phyloP scores from a whole-genome alignment of 495 filamentous ascomycete genomes.

The Neurospora sp. region DNA sequence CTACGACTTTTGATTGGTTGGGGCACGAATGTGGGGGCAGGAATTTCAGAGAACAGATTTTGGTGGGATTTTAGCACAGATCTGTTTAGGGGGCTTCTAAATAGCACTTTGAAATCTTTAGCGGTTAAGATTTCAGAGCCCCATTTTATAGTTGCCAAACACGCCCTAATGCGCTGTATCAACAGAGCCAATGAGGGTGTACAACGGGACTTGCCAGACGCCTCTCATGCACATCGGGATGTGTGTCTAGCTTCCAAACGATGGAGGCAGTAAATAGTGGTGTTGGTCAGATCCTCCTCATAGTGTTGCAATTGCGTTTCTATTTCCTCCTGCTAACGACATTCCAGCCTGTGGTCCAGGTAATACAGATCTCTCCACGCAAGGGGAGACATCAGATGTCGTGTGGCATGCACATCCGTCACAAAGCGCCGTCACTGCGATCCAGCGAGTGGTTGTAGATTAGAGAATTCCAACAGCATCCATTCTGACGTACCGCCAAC shows the following conservation, averaged over 20 bases:
- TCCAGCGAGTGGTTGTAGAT: background rate
- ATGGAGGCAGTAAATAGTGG: background rate
- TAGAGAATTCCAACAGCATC: background rate
- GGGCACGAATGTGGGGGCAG: no score
- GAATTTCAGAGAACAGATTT: no score
- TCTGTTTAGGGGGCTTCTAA: no score
- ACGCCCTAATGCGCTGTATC: background rate
- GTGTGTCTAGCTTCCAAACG: conserved; percentile 6
- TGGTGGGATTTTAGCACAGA: no score
- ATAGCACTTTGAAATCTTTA: no score
- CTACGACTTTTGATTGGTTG: no score
- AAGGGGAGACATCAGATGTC: background rate
- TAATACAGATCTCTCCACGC: background rate
- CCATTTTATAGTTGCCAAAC: no score
- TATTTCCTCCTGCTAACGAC: background rate
- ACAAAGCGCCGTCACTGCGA: background rate
- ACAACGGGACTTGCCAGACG: background rate
- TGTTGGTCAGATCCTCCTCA: background rate
- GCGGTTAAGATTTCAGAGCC: no score
- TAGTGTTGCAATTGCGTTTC: background rate
- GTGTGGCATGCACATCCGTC: background rate
- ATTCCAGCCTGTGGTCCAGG: background rate
- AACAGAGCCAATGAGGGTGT: background rate
- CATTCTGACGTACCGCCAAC: background rate
- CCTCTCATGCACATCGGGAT: conserved; percentile 1